phyloP scores from a whole-genome alignment of 75 land plant genomes.

The Chamaecyparis obtusa region DNA sequence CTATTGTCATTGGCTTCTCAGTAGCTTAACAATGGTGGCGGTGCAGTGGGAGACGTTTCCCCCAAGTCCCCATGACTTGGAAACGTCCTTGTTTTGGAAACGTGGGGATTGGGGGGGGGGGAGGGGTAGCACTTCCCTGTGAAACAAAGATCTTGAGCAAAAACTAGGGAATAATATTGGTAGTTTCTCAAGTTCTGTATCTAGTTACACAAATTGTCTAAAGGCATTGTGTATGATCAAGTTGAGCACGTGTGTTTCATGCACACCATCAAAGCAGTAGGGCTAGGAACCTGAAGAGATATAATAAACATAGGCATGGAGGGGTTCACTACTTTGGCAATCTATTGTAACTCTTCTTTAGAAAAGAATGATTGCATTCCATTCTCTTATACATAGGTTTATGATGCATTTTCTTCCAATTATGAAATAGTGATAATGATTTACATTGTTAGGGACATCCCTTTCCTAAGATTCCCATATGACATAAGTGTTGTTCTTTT shows the following conservation, averaged over 20 bases:
- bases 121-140: too few relatives aligned
- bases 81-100: too few relatives aligned
- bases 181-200: not conserved
- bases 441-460: not conserved
- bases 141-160: not conserved
- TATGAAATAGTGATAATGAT: not conserved
- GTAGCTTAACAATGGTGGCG: too few relatives aligned
- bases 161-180: not conserved
- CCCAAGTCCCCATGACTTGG: too few relatives aligned
- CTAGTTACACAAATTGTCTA: not conserved
- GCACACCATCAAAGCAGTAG: not conserved
- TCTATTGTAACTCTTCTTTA: not conserved
- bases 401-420: not conserved
- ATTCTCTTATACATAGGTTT: not conserved
- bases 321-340: not conserved
- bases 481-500: not conserved
- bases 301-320: not conserved
- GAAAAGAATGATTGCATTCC: too few relatives aligned
- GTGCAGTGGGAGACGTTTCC: too few relatives aligned
- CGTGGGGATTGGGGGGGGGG: too few relatives aligned
- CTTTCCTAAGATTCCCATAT: not conserved
- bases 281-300: not conserved
- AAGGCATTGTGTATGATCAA: not conserved
- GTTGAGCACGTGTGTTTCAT: not conserved
- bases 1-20: too few relatives aligned